Evolutionary conservation across 177 flowering plant species (phyloP).

Genomic region (Vitis hybrid): DNA sequence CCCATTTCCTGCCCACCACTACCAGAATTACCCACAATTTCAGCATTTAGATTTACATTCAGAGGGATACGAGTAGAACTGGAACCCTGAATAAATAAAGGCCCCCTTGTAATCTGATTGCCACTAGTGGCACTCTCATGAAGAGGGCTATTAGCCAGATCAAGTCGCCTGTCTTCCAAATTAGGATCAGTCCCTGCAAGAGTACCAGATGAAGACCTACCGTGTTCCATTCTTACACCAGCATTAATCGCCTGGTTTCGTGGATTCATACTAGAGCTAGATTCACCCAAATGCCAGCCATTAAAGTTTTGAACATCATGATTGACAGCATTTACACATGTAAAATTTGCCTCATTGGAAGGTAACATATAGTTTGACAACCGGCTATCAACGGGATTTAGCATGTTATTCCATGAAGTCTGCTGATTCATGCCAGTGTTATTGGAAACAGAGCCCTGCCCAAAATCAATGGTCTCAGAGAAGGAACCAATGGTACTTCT

Average conservation of each 20-base stretch:
- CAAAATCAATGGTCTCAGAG: slow-evolving; percentile 54
- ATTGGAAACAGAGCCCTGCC: slow-evolving; percentile 51
- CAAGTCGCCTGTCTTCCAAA: slow-evolving; percentile 26
- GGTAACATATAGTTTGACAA: slow-evolving; percentile 41
- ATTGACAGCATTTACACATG: slow-evolving; percentile 26
- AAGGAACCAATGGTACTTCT: slow-evolving; percentile 39
- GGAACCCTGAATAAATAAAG: slow-evolving; percentile 22
- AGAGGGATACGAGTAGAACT: slow-evolving; percentile 25
- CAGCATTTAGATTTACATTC: slow-evolving; percentile 18
- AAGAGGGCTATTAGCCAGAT: slow-evolving; percentile 17
- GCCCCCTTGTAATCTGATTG: slow-evolving; percentile 17
- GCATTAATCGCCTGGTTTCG: slow-evolving; percentile 23
- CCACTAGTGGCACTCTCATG: slow-evolving; percentile 18
- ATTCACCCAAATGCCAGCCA: slow-evolving; percentile 52
- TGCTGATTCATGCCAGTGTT: slow-evolving; percentile 42
- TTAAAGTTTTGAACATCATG: slow-evolving; percentile 36
- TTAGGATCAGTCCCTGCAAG: slow-evolving; percentile 20
- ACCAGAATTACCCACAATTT: slow-evolving; percentile 12
- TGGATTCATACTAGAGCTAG: slow-evolving; percentile 44
- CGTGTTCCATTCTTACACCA: slow-evolving; percentile 28
- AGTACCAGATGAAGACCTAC: slow-evolving; percentile 25
- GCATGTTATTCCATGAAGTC: slow-evolving; percentile 41
- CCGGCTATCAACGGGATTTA: slow-evolving; percentile 44
- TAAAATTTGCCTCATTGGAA: slow-evolving; percentile 27
- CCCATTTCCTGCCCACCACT: slow-evolving; percentile 15